phyloP scores from a whole-genome alignment of 2,329 filamentous ascomycete species.

The Corynespora cassiicola region DNA sequence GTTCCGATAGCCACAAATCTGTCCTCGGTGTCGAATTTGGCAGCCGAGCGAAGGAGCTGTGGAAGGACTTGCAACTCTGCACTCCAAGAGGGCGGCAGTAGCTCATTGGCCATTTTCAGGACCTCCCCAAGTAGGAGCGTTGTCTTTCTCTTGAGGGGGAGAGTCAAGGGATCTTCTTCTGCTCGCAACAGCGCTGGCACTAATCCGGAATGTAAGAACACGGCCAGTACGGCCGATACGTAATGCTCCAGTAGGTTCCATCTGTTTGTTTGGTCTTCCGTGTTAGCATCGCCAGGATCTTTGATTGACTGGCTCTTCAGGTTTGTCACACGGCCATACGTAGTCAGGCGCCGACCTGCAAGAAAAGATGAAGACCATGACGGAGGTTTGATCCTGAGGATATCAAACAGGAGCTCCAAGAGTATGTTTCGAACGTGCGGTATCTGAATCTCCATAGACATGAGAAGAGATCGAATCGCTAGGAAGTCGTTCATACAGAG shows the following conservation, averaged over 20 bases:
- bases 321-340: constrained; percentile 92
- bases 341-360: constrained; percentile 89
- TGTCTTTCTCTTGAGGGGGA: constrained; percentile 81
- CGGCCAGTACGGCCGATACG: constrained; percentile 83
- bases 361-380: constrained; percentile 96
- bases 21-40: constrained; percentile 72
- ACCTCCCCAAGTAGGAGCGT: constrained; percentile 91
- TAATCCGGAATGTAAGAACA: constrained; percentile 83
- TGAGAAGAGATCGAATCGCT: constrained; percentile 80
- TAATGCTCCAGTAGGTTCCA: constrained; percentile 91
- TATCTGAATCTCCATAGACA: constrained; percentile 66
- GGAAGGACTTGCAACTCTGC: constrained; percentile 86
- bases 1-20: constrained; percentile 86
- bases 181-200: constrained; percentile 61
- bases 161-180: constrained; percentile 71
- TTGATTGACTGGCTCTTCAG: constrained; percentile 68
- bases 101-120: constrained; percentile 83
- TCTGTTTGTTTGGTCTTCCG: constrained; percentile 69
- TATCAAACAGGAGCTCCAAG: constrained; percentile 84
- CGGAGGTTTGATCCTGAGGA: constrained; percentile 87
- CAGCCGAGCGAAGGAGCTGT: constrained; percentile 79
- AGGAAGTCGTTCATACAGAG: constrained; percentile 88
- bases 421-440: constrained; percentile 73
- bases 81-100: constrained; percentile 83
- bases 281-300: constrained; percentile 65